These are phyloP conservation scores for Phytopythium litorale DNA, from an alignment of 352 stramenopile species.

Conservation along the genomic window DNA sequence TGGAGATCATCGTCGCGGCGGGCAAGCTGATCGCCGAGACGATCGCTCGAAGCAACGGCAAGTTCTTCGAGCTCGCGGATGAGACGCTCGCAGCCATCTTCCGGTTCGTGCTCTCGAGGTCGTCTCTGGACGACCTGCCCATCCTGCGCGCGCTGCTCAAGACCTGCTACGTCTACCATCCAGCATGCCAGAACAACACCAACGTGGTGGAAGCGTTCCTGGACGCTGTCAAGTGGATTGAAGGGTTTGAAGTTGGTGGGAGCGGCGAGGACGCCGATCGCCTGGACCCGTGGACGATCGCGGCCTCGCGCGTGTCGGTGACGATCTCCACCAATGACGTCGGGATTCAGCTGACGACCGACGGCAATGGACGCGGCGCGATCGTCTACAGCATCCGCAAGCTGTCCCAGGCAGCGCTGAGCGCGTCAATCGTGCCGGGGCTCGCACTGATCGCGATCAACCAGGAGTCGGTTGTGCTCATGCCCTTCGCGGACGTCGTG, in stretches of 20 bases:
- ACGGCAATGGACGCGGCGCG: conserved; percentile 70
- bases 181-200: conserved; percentile 65
- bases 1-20: conserved; percentile 65
- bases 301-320: conserved; percentile 58
- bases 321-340: conserved; percentile 82
- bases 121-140: conserved; percentile 51
- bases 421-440: conserved; percentile 57
- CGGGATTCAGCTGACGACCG: conserved; percentile 80
- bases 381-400: conserved; percentile 77
- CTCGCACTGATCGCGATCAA: conserved; percentile 83
- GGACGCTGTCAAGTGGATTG: conserved; percentile 77
- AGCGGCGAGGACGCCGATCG: conserved; percentile 23
- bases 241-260: conserved; percentile 36
- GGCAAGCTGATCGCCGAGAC: conserved; percentile 42
- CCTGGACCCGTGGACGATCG: conserved; percentile 41
- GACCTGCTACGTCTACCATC: conserved; percentile 61
- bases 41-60: conserved; percentile 51
- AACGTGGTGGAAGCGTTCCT: conserved; percentile 60
- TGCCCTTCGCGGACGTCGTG: conserved; percentile 79
- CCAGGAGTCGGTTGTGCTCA: conserved; percentile 71
- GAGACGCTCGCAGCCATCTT: conserved; percentile 63
- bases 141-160: conserved; percentile 49
- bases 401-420: conserved; percentile 75
- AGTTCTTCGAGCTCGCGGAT: conserved; percentile 55
- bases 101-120: conserved; percentile 62